Base-by-base conservation (phyloP, 192 early-diverging fungal species). In the Funneliformis geosporum region DNA sequence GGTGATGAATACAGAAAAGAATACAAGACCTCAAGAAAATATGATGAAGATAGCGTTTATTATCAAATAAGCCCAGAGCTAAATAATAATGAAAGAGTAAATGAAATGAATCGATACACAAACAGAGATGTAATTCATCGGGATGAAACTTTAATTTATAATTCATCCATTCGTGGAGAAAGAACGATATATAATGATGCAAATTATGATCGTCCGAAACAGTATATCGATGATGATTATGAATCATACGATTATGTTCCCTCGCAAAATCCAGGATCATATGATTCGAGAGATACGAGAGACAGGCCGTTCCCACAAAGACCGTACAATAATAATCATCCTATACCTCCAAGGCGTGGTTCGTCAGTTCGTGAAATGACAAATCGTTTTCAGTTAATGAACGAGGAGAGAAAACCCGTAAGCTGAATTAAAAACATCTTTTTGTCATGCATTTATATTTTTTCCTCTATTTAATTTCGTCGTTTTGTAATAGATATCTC, bases 211-310 rank as follows among this genome's bases (percentile, higher is more conserved):
- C 50, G 50, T 55, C 16, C 50, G 18, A 14, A 55, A 55, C 50
- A 50, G 5, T 50, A 55, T 21, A 9, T 55, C 18, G 50, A 55
- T 55, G 50, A 55, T 21, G 50, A 55, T 55, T 55, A 55, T 18
- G 50, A 55, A 21, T 55, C 50, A 55, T 55, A 21, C 18, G 50
- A 55, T 55, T 55, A 55, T 55, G 21, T 0, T 55, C 50, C 50
- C 18, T 55, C 50, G 7, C 50, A 55, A 21, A 55, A 55, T 55
- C 50, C 3, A 21, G 50, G 14, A 55, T 0, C 50, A 21, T 55
- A 55, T n/a, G 50, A 21, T 55, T 40, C 11, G 21, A 68, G 66
- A 68, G 66, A 68, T 68, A 68, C 10, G 66, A 68, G 14, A 38
- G 38, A 0, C 4, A 4, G 25, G 38, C 1, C 33, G 40, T 38